These are phyloP conservation scores for Alternaria gansuensis DNA, from an alignment of 2,329 filamentous ascomycete genomes.

Conservation along the genomic window DNA sequence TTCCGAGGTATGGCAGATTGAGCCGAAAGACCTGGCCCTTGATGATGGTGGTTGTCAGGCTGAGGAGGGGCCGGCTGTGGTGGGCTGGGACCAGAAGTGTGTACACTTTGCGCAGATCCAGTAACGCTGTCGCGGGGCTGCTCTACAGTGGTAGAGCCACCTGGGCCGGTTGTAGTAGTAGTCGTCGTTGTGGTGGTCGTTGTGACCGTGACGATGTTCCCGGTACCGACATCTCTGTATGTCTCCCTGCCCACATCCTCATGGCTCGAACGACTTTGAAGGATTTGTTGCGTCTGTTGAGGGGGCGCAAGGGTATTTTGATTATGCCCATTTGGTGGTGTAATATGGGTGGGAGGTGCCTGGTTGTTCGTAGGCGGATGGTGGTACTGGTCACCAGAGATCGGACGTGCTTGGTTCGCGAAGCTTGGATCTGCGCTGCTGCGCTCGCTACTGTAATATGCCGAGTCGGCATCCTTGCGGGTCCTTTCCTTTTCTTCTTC, in stretches of 20 bases:
- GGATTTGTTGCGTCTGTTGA: slow-evolving; percentile 22
- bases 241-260: slow-evolving; percentile 44
- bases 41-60: slow-evolving; percentile 24
- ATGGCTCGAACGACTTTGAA: slow-evolving; percentile 31
- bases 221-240: slow-evolving; percentile 44
- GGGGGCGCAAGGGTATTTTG: slow-evolving; percentile 30
- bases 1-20: slow-evolving; percentile 25
- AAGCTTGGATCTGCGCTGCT: slow-evolving; percentile 47
- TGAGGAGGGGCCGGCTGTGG: slow-evolving; percentile 41
- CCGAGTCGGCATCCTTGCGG: slow-evolving; percentile 41
- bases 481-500: slow-evolving; percentile 27
- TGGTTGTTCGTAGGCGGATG: slow-evolving; percentile 26
- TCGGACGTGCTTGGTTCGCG: slow-evolving; percentile 37
- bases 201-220: slow-evolving; percentile 48
- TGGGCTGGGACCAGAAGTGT: slow-evolving; percentile 47
- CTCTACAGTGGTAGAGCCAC: slow-evolving; percentile 47
- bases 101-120: slow-evolving; percentile 38
- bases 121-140: slow-evolving; percentile 33
- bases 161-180: slow-evolving; percentile 48
- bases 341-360: slow-evolving; percentile 25
- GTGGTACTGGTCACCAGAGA: slow-evolving; percentile 42
- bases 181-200: slow-evolving; percentile 52
- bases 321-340: slow-evolving; percentile 13
- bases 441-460: slow-evolving; percentile 48
- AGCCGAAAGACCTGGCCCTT: slow-evolving; percentile 24